Evolutionary conservation across 441 rosid genomes (phyloP), one percentile per base, ranked within the genome.

Genomic region (Populus trichocarpa): DNA sequence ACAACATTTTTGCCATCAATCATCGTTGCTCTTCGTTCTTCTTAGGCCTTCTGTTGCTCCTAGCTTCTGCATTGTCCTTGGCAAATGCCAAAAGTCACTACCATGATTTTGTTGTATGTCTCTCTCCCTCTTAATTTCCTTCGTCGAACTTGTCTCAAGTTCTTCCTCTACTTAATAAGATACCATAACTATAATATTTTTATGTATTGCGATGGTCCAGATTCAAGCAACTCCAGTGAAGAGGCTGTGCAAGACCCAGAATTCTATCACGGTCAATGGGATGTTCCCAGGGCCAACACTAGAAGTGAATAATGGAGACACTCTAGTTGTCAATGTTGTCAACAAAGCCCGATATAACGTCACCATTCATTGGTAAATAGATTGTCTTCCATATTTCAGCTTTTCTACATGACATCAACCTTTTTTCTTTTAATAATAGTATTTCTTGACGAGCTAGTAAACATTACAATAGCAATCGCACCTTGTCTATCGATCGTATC

Each of bases 241-340:
- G 93, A 95, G 97, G 94, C 93, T 93, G 89, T 95, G 99, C 92
- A 93, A 76, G 6, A 93, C 95, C 69, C 94, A 90, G 74, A 83
- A 87, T 77, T 75, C 83, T 12, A 93, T 95, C 78, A 93, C 99
- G 12, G 99, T 95, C 0, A 95, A 95, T 74, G 99, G 99, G 76
- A 92, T 91, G 92, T 85, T 79, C 36, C 98, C 99, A 0, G 99
- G 99, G 1, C 99, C 99, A 5, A 95, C 98, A 26, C 38, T 95
- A 10, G 98, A 93, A 82, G 74, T 93, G 70, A 88, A 88, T 30
- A 81, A 89, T 74, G 97, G 99, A 6, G 99, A 93, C 78, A 85
- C 93, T 75, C 84, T 95, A n/a, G 86, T 84, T 8, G 87, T 95
- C 71, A 84, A 83, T 70, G 99, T 93, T 50, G 81, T 71, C 72